Conservation (phyloP, 352 stramenopile species). For the Globisporangium splendens region DNA sequence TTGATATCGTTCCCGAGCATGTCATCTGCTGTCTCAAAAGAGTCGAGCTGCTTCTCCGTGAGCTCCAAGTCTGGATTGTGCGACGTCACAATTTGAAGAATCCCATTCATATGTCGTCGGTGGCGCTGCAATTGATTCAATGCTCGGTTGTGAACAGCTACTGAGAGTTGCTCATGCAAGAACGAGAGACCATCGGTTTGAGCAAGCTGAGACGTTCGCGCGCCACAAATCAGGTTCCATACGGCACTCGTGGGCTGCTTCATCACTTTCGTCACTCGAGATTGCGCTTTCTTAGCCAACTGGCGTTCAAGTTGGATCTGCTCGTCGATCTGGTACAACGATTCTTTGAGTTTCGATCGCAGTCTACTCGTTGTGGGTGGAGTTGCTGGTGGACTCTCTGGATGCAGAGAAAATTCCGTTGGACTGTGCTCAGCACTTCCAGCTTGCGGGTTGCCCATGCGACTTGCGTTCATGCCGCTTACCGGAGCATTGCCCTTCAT, state of each 20-base stretch:
- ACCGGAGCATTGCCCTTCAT: constrained; percentile 2
- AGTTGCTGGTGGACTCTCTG: constrained; percentile 21
- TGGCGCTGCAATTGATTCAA: constrained; percentile 83
- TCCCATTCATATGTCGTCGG: constrained; percentile 63
- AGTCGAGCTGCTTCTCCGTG: constrained; percentile 78
- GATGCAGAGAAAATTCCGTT: constrained; percentile 20
- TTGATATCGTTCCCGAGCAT: constrained; percentile 81
- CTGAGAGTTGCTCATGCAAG: constrained; percentile 48
- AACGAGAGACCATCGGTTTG: constrained; percentile 54
- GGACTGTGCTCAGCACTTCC: constrained; percentile 26
- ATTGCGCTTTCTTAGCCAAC: constrained; percentile 30
- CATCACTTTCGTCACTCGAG: constrained; percentile 20
- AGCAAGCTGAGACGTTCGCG: constrained; percentile 20
- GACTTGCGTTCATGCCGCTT: constrained; percentile 13
- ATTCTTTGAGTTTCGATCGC: constrained; percentile 63
- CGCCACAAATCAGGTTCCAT: constrained; percentile 67
- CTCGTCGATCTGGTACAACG: constrained; percentile 48
- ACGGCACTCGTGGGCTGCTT: constrained; percentile 36
- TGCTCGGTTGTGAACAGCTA: constrained; percentile 59
- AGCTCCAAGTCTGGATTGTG: constrained; percentile 79
- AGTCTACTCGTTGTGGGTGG: constrained; percentile 35
- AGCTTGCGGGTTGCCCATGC: constrained; percentile 35
- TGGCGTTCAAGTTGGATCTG: constrained; percentile 46
- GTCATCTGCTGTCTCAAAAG: constrained; percentile 61
- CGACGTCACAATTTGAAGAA: constrained; percentile 77